Conservation (phyloP, 441 rosid species). For the Gossypium aridum region DNA sequence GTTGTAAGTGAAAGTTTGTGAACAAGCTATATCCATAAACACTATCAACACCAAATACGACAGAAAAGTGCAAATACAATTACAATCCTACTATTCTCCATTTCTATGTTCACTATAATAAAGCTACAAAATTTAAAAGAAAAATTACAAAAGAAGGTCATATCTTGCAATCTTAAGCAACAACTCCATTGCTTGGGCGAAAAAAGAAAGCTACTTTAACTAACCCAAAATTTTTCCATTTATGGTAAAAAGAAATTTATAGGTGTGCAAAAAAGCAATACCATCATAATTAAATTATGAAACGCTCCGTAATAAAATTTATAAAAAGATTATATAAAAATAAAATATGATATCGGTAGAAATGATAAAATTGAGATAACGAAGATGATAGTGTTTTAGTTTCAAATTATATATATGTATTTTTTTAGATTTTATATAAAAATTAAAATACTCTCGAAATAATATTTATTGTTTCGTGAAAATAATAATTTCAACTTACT, state of each 20-base stretch:
- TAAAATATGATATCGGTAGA: too few relatives aligned
- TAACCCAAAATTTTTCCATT: not conserved
- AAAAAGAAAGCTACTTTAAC: not conserved
- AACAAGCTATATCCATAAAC: not conserved
- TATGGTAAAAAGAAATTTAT: not conserved
- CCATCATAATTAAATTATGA: too few relatives aligned
- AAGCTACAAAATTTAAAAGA: not conserved
- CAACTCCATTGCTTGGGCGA: conserved; percentile 8
- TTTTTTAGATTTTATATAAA: too few relatives aligned
- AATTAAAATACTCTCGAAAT: too few relatives aligned
- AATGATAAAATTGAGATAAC: too few relatives aligned
- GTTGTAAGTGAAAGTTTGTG: not conserved
- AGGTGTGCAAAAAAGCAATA: conserved; percentile 32
- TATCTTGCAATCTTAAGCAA: not conserved
- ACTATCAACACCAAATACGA: not conserved
- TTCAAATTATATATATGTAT: too few relatives aligned
- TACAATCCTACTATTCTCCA: not conserved
- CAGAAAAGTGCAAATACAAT: not conserved
- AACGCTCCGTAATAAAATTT: too few relatives aligned
- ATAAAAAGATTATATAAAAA: too few relatives aligned
- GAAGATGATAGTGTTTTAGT: too few relatives aligned
- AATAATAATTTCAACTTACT: too few relatives aligned
- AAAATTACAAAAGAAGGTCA: not conserved
- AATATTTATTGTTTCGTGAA: too few relatives aligned
- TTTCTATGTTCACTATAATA: not conserved